Evolutionary conservation across 2,329 filamentous ascomycete genomes (phyloP).

Genomic region (Cephalotrichum gorgonifer): DNA sequence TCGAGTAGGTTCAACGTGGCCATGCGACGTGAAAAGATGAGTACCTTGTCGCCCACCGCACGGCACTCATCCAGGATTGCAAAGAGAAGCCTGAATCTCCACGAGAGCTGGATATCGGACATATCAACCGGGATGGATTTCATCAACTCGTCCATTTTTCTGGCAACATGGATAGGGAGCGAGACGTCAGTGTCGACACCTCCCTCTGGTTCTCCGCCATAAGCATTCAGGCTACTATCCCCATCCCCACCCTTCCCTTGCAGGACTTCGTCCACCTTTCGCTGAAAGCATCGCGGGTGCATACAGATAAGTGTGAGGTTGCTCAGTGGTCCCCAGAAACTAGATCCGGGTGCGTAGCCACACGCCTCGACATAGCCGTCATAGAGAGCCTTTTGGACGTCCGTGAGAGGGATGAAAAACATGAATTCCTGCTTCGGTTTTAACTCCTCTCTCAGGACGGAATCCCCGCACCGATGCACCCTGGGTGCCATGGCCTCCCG

Average conservation of each 20-base stretch:
- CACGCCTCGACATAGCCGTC: constrained; percentile 25
- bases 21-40: constrained; percentile 71
- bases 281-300: constrained; percentile 38
- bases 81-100: constrained; percentile 22
- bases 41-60: constrained; percentile 56
- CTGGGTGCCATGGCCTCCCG: constrained; percentile 67
- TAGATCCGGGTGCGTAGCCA: background rate
- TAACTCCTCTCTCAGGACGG: constrained; percentile 54
- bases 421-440: constrained; percentile 75
- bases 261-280: constrained; percentile 16
- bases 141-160: background rate
- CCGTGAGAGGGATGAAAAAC: constrained; percentile 60
- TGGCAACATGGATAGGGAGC: background rate
- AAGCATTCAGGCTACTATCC: background rate
- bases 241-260: background rate
- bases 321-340: constrained; percentile 19
- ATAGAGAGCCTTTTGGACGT: constrained; percentile 56
- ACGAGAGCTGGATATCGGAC: constrained; percentile 51
- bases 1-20: constrained; percentile 61
- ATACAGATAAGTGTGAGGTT: constrained; percentile 38
- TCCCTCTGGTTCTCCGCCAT: background rate
- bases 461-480: constrained; percentile 63
- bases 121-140: background rate
- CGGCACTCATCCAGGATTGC: constrained; percentile 57
- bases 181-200: background rate